phyloP scores from a whole-genome alignment of 2,329 filamentous ascomycete species.

The Apiospora arundinis region DNA sequence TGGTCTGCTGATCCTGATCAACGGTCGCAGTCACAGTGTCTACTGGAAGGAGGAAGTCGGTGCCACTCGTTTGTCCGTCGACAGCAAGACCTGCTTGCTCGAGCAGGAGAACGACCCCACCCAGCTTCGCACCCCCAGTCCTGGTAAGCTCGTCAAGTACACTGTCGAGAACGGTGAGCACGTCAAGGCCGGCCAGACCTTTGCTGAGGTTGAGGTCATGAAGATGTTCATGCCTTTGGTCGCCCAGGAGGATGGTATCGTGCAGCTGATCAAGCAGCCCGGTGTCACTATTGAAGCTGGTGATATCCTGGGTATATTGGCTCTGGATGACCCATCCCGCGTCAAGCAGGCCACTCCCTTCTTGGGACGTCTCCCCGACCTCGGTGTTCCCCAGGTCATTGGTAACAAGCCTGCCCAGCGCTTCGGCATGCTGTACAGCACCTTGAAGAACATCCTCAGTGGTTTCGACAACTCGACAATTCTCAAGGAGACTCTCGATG shows the following conservation, averaged over 20 bases:
- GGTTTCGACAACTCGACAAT: conserved; percentile 98
- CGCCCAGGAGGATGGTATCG: conserved; percentile 91
- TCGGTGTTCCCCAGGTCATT: conserved; percentile 84
- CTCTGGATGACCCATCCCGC: conserved; percentile 91
- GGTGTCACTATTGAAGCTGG: conserved; percentile 97
- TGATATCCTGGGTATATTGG: conserved; percentile 96
- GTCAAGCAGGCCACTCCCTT: conserved; percentile 97
- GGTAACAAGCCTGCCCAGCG: conserved; percentile 92
- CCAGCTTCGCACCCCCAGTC: conserved; percentile 91
- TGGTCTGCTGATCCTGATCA: conserved; percentile 87
- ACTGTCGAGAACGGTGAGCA: conserved; percentile 95
- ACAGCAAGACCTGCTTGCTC: conserved; percentile 96
- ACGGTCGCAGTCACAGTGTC: conserved; percentile 93
- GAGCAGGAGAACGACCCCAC: conserved; percentile 99
- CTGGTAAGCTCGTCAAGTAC: conserved; percentile 98
- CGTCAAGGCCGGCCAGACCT: conserved; percentile 88
- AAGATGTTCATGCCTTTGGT: conserved; percentile 99
- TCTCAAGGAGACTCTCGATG: conserved; percentile 85
- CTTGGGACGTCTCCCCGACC: conserved; percentile 84
- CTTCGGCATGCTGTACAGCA: conserved; percentile 77
- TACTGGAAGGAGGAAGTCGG: conserved; percentile 99
- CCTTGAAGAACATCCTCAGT: conserved; percentile 84
- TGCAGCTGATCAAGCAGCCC: conserved; percentile 98
- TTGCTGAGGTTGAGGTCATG: conserved; percentile 99
- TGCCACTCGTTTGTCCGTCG: conserved; percentile 92